Base-by-base conservation (phyloP, 257 asterid species). In the Nicotiana tabacum region DNA sequence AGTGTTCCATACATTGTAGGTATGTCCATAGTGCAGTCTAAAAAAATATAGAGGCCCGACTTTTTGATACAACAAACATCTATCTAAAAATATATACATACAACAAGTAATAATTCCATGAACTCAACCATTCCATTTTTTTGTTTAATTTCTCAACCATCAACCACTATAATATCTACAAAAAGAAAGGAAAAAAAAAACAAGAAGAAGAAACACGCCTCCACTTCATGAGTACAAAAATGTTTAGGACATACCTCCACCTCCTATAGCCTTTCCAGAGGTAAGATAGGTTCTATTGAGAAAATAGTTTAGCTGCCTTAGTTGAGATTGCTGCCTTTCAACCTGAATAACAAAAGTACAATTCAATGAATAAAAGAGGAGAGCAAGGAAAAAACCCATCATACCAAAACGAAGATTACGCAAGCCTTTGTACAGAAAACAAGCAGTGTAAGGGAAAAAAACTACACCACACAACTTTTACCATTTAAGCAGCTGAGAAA, bases 251-350 rank as follows among this genome's bases (percentile, higher is more conserved):
- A 62, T 89, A 89, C 92, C 92, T 67, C 92, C 90, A 81, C 87
- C 88, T 81, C 85, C 88, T 82, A 87, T 85, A 66, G 86, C 81
- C 48, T 86, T 85, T 5, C 83, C 82, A 58, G 95, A 88, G 15
- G 89, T 80, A 76, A 82, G 86, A 86, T 85, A 87, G 76, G 85
- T 74, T 68, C 91, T 88, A 53, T 88, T 81, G 84, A 91, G 82
- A 79, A 88, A 82, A 85, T 80, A 81, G 87, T 96, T 83, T 37
- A 94, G 85, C 82, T 89, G 93, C 91, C 91, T 89, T 91, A 91
- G 67, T 65, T 89, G 97, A 4, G 85, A 85, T 81, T 93, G 94
- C 78, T 89, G 94, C 58, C 89, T 84, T 83, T 87, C 86, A 78
- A 90, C 94, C 99, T 95, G 88, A 66, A 77, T 43, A 35, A 88